Base-by-base conservation (phyloP, 495 filamentous ascomycete genomes). In the Aspergillus saccharolyticus region DNA sequence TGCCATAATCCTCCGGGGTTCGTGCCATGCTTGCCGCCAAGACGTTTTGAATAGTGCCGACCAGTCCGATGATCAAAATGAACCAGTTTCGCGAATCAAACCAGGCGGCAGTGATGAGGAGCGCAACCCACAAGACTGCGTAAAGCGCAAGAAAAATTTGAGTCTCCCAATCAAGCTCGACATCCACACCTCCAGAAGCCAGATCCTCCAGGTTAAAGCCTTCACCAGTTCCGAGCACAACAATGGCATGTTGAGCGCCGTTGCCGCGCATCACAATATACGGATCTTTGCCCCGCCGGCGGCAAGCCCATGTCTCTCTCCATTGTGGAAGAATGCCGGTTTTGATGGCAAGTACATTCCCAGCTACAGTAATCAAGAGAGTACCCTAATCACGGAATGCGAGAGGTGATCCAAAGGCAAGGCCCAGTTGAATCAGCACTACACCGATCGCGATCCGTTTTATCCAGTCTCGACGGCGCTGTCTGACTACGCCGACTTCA, bases 261-360 rank as follows among this genome's bases (percentile, higher is more conserved):
- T 80, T 80, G 0, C 79, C 78, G 0, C 58, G 57, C 4, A 75
- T 80, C 24, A 80, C 42, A 0, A 66, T 59, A 28, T 74, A 62
- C 2, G 59, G 74, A 51, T 72, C 67, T 2, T 63, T 63, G 14
- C 53, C 43, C 15, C 55, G 53, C 43, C 12, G n/a, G 9, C 74
- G 74, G 59, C 74, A 76, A 1, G 72, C 66, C 74, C 75, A 79
- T 61, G 80, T 82, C 67, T 84, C 80, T 24, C 53, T 61, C 79
- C 77, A 84, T 53, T 84, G 79, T 5, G 69, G 69, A 16, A 80
- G 51, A 1, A 57, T 45, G 0, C 73, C 78, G 0, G 68, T 63
- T 1, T 61, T 43, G 17, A 72, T 66, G 4, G 71, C 66, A 3
- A 83, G 63, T 3, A 71, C 6, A 9, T 60, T 80, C 5, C 74